These are phyloP conservation scores for Botrytis tulipae DNA, from an alignment of 2,329 filamentous ascomycete species.

Conservation along the genomic window DNA sequence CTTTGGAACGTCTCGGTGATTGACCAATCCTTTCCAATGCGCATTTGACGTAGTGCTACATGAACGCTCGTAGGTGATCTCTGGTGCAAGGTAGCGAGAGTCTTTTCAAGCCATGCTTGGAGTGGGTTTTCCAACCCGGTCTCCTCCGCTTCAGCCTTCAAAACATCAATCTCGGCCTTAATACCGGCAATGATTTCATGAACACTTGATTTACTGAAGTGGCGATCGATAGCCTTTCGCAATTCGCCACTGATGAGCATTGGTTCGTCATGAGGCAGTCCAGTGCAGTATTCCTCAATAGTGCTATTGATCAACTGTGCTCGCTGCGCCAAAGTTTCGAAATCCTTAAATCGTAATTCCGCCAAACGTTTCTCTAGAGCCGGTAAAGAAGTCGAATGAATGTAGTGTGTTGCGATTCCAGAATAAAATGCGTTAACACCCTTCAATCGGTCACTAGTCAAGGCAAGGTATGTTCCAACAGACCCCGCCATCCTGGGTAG, in stretches of 20 bases:
- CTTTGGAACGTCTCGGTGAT: slow-evolving; percentile 82
- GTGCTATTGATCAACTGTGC: slow-evolving; percentile 76
- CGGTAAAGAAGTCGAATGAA: slow-evolving; percentile 84
- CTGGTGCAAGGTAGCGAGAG: slow-evolving; percentile 68
- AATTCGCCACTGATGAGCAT: slow-evolving; percentile 66
- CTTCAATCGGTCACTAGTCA: slow-evolving; percentile 80
- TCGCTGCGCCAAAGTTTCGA: slow-evolving; percentile 60
- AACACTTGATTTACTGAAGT: slow-evolving; percentile 68
- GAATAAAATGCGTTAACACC: slow-evolving; percentile 87
- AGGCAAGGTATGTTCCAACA: slow-evolving; percentile 85
- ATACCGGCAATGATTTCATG: slow-evolving; percentile 65
- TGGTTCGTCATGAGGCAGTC: slow-evolving; percentile 72
- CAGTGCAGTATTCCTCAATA: slow-evolving; percentile 87
- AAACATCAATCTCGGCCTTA: slow-evolving; percentile 28
- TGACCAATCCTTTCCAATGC: slow-evolving; percentile 69
- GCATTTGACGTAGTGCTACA: slow-evolving; percentile 82
- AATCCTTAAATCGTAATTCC: slow-evolving; percentile 85
- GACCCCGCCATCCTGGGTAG: slow-evolving; percentile 83
- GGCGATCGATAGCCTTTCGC: slow-evolving; percentile 80
- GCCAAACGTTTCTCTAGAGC: slow-evolving; percentile 80
- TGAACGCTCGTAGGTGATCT: slow-evolving; percentile 85
- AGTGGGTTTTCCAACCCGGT: slow-evolving; percentile 39
- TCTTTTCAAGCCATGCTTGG: slow-evolving; percentile 74
- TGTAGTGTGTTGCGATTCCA: slow-evolving; percentile 91
- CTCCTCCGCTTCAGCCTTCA: slow-evolving; percentile 35